Conservation (phyloP, 805 yeast genomes). For the Nakazawaea ernobii region DNA sequence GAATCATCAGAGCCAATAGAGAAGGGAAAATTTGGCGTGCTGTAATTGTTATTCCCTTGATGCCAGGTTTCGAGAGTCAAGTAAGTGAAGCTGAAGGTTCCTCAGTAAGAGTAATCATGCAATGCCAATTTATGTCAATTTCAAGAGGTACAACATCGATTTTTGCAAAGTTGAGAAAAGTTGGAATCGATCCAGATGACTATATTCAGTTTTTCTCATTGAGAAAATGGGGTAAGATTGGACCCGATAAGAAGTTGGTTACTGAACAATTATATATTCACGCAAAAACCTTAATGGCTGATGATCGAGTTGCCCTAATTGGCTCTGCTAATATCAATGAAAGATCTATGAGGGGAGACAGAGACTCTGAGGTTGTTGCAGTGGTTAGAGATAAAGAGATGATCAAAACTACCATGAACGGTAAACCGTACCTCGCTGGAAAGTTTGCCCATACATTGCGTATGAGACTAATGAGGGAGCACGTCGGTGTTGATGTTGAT, state of each 20-base stretch:
- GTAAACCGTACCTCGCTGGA: constrained; percentile 73
- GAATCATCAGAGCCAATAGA: constrained; percentile 83
- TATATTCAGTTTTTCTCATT: constrained; percentile 88
- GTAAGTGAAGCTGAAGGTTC: constrained; percentile 94
- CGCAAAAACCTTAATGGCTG: constrained; percentile 87
- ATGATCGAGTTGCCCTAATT: constrained; percentile 87
- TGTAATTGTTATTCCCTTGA: constrained; percentile 82
- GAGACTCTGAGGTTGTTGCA: constrained; percentile 95
- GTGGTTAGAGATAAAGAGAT: constrained; percentile 78
- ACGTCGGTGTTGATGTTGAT: constrained; percentile 90
- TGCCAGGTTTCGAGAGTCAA: constrained; percentile 96
- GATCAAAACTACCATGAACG: constrained; percentile 70
- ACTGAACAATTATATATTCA: constrained; percentile 94
- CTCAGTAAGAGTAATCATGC: constrained; percentile 92
- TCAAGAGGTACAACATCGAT: constrained; percentile 87
- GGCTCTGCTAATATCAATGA: constrained; percentile 98
- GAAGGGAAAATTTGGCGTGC: constrained; percentile 84
- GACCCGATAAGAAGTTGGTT: constrained; percentile 63
- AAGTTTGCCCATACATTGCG: constrained; percentile 86
- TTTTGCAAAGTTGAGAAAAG: constrained; percentile 69
- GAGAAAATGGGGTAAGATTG: constrained; percentile 93
- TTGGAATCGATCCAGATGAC: constrained; percentile 84
- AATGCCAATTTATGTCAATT: constrained; percentile 90
- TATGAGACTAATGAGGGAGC: constrained; percentile 93
- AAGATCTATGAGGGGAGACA: constrained; percentile 87